Percentiles rank a stretch among this genome's conserved stretches.
Evolutionary conservation across 225 moss, liverwort and hornwort genomes (phyloP).

Genomic region (Pseudisothecium myosuroides): DNA sequence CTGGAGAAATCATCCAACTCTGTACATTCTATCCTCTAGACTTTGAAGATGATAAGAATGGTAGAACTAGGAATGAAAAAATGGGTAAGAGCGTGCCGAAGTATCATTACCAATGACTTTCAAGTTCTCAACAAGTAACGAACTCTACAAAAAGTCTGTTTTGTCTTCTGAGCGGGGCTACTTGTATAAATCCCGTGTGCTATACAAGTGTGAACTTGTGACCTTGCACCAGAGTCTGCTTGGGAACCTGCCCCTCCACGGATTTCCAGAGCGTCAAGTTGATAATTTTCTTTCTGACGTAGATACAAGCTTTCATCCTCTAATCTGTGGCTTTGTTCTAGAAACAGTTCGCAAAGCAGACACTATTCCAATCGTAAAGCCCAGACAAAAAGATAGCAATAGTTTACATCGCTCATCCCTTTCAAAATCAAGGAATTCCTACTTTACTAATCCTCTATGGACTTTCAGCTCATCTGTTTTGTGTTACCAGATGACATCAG

Average conservation of each 20-base stretch:
- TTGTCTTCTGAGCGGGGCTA: not conserved
- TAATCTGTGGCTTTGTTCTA: not conserved
- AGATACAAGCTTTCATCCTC: not conserved
- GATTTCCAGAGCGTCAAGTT: not conserved
- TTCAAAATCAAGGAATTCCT: not conserved
- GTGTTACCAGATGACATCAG: not conserved
- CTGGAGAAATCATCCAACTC: not conserved
- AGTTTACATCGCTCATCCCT: not conserved
- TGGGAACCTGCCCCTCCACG: constrained; percentile 4
- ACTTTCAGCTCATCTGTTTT: not conserved
- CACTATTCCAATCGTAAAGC: not conserved
- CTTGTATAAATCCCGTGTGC: not conserved
- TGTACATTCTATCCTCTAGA: not conserved
- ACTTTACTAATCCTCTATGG: not conserved
- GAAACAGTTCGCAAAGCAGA: not conserved
- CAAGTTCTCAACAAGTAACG: no score
- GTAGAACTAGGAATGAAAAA: not conserved
- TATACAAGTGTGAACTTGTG: not conserved
- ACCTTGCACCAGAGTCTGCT: not conserved
- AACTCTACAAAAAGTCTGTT: not conserved
- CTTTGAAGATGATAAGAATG: not conserved
- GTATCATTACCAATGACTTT: not conserved
- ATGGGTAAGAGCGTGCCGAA: not conserved
- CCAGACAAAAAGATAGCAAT: not conserved
- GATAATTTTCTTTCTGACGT: not conserved